Percentiles rank a stretch among this genome's conserved stretches.
Conservation (phyloP, 202 grass and related monocot genomes). For the Dendrocalamus latiflorus region DNA sequence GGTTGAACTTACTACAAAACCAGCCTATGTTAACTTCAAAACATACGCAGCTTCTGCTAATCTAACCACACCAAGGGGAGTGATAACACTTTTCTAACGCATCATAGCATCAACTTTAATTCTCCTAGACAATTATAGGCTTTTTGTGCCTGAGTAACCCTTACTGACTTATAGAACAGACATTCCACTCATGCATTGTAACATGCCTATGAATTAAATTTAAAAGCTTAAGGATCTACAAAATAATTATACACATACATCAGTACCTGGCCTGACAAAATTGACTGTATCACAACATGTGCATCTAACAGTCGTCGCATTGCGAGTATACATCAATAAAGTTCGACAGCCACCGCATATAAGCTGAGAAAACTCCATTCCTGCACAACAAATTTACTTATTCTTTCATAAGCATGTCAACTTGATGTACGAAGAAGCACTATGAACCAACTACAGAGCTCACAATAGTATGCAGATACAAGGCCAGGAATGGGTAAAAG, state of each 20-base stretch:
- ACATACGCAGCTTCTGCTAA: neutral
- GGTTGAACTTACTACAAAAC: neutral
- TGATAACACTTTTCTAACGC: neutral
- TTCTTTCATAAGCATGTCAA: conserved; percentile 17
- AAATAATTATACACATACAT: neutral
- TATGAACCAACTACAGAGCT: neutral
- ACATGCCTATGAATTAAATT: neutral
- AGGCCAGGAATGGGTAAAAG: neutral
- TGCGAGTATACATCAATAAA: conserved; percentile 73
- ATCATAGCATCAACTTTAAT: neutral
- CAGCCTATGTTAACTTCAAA: neutral
- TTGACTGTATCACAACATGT: conserved; percentile 86
- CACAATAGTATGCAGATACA: neutral
- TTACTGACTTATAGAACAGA: conserved; percentile 5
- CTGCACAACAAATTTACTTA: conserved; percentile 31
- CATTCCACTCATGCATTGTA: conserved; percentile 8
- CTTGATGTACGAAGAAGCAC: neutral
- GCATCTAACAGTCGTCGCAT: conserved; percentile 73
- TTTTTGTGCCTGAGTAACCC: neutral
- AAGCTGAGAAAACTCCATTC: conserved; percentile 73
- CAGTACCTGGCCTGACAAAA: conserved; percentile 70
- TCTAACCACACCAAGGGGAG: neutral
- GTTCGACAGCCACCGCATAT: conserved; percentile 72
- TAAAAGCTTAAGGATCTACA: conserved; percentile 8
- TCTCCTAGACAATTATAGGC: neutral